Conservation (phyloP, 106 monocot species). For the Dendrobium catenatum region DNA sequence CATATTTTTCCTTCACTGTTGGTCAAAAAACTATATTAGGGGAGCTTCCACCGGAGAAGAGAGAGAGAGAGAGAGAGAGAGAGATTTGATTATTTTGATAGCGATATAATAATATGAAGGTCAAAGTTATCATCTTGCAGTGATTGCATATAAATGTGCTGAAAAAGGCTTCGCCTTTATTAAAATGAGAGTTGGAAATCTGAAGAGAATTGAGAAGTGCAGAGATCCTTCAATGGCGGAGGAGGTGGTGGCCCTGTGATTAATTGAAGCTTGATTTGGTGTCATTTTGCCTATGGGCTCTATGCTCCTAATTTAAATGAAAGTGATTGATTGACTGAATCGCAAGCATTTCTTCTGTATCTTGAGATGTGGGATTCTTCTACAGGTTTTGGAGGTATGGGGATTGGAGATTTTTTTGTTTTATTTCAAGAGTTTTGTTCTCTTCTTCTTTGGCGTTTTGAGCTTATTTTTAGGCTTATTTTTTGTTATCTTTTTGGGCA, state of each 20-base stretch:
- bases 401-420: too few species aligned
- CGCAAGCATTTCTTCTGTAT: too few species aligned
- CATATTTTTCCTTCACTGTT: not conserved
- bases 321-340: too few species aligned
- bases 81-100: not conserved
- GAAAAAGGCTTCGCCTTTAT: not conserved
- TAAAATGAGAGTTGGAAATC: not conserved
- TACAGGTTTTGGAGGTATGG: too few species aligned
- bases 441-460: too few species aligned
- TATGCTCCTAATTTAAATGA: too few species aligned
- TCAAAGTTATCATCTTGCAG: slow-evolving; percentile 4
- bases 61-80: not conserved
- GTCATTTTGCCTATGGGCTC: too few species aligned
- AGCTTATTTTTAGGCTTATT: too few species aligned
- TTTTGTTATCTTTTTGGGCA: too few species aligned
- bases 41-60: slow-evolving; percentile 1
- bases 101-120: not conserved
- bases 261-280: too few species aligned
- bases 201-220: not conserved
- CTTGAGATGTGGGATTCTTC: too few species aligned
- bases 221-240: slow-evolving; percentile 4
- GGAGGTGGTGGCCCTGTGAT: not conserved
- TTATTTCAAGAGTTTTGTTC: too few species aligned
- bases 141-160: not conserved
- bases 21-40: not conserved